These are phyloP conservation scores for sunflower (Helianthus annuus) DNA, from an alignment of 129 eudicot species.

Conservation along the genomic window DNA sequence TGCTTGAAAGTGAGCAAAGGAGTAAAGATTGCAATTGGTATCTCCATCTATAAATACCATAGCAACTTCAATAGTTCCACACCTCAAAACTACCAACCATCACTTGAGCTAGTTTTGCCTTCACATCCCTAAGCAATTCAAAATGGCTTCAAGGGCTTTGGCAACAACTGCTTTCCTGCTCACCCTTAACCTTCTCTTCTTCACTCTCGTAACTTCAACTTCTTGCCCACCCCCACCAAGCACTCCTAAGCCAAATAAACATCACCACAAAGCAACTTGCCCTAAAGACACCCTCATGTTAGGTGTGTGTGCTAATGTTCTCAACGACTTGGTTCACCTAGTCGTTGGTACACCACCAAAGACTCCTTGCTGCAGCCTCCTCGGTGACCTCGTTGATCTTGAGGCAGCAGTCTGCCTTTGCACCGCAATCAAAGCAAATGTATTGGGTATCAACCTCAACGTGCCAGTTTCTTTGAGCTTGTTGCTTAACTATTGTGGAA, in stretches of 20 bases:
- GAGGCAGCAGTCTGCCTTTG: constrained; percentile 91
- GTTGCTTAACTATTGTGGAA: constrained; percentile 65
- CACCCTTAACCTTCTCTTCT: constrained; percentile 50
- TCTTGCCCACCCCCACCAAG: constrained; percentile 46
- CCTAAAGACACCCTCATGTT: constrained; percentile 56
- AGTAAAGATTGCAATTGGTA: too few relatives aligned
- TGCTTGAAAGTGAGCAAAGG: too few relatives aligned
- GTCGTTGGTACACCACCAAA: constrained; percentile 60
- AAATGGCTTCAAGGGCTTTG: constrained; percentile 44
- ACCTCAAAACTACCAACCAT: constrained; percentile 8
- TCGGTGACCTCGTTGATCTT: constrained; percentile 64
- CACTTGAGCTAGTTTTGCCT: background rate
- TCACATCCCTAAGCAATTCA: background rate
- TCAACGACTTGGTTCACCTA: constrained; percentile 38
- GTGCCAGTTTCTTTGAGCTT: constrained; percentile 60
- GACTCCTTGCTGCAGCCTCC: constrained; percentile 69
- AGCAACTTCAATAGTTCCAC: constrained; percentile 16
- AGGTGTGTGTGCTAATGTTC: constrained; percentile 61
- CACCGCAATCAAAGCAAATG: constrained; percentile 74
- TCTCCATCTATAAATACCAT: constrained; percentile 36
- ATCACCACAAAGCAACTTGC: constrained; percentile 39
- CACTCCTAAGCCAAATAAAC: constrained; percentile 29
- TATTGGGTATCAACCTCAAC: constrained; percentile 64
- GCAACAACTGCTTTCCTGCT: constrained; percentile 49
- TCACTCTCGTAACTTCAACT: constrained; percentile 51